Evolutionary conservation across 495 filamentous ascomycete genomes (phyloP).

Genomic region (Penicillium flavigenum): DNA sequence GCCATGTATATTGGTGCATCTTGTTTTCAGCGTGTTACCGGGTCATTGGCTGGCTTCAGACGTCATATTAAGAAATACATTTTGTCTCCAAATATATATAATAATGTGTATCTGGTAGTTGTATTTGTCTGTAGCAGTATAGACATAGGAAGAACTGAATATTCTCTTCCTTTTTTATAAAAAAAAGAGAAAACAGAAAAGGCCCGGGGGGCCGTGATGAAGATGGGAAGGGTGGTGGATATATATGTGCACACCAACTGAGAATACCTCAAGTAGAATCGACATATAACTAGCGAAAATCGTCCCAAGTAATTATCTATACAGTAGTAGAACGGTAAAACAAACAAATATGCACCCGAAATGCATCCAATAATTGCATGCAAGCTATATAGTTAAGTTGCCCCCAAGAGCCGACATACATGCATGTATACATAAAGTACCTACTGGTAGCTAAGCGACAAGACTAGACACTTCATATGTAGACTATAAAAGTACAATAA

Average conservation of each 20-base stretch:
- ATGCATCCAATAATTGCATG: not conserved
- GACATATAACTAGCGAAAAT: not conserved
- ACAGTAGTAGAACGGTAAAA: not conserved
- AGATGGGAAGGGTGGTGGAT: not conserved
- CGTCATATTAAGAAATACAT: not conserved
- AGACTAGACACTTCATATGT: not conserved
- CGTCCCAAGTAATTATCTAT: not conserved
- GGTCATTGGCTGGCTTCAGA: not conserved
- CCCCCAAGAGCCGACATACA: not conserved
- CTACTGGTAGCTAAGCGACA: not conserved
- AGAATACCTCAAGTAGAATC: not conserved
- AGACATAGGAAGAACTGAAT: not conserved
- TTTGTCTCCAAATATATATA: not conserved
- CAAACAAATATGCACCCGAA: not conserved
- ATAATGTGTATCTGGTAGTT: not conserved
- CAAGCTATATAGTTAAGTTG: not conserved
- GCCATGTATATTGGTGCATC: constrained; percentile 25
- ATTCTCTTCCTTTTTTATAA: too few relatives aligned
- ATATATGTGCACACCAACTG: not conserved
- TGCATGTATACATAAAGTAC: not conserved
- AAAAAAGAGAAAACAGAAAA: not conserved
- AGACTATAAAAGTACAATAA: not conserved
- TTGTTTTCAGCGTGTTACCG: constrained; percentile 13
- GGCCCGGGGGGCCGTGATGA: not conserved
- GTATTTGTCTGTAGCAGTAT: not conserved